Evolutionary conservation across 2,329 filamentous ascomycete species (phyloP).

Genomic region (Xylariaceae sp.): DNA sequence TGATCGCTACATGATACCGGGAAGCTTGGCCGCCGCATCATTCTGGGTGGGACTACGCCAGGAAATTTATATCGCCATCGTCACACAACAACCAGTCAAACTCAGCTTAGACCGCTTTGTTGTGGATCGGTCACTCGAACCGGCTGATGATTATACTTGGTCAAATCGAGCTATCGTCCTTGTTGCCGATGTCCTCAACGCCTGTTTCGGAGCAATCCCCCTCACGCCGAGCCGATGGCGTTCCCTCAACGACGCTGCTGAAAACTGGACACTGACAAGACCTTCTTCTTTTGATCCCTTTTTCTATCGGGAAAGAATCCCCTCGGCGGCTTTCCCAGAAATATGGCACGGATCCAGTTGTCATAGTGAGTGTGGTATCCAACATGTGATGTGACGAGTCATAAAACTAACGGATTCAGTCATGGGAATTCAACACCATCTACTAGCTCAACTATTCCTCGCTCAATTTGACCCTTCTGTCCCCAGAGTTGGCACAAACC

Average conservation of each 20-base stretch:
- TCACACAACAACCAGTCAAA: constrained; percentile 42
- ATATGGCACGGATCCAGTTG: constrained; percentile 55
- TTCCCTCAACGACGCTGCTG: constrained; percentile 42
- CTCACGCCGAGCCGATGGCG: constrained; percentile 37
- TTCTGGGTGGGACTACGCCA: constrained; percentile 57
- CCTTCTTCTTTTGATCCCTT: constrained; percentile 54
- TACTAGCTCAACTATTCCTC: constrained; percentile 55
- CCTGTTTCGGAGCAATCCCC: constrained; percentile 50
- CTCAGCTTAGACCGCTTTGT: constrained; percentile 49
- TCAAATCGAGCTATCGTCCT: constrained; percentile 59
- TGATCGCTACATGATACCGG: constrained; percentile 37
- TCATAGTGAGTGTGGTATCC: constrained; percentile 38
- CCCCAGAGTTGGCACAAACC: constrained; percentile 43
- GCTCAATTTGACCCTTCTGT: constrained; percentile 52
- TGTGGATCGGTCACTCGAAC: constrained; percentile 47
- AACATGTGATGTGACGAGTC: not conserved
- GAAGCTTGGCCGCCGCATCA: constrained; percentile 46
- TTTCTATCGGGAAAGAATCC: constrained; percentile 39
- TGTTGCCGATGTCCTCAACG: constrained; percentile 61
- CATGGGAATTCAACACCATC: constrained; percentile 57
- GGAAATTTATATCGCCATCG: constrained; percentile 55
- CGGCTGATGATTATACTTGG: constrained; percentile 51
- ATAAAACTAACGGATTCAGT: constrained; percentile 34
- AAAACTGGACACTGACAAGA: constrained; percentile 43
- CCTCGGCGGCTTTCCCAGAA: constrained; percentile 49